phyloP scores from a whole-genome alignment of 345 rosid species.

The Pugionium cornutum region DNA sequence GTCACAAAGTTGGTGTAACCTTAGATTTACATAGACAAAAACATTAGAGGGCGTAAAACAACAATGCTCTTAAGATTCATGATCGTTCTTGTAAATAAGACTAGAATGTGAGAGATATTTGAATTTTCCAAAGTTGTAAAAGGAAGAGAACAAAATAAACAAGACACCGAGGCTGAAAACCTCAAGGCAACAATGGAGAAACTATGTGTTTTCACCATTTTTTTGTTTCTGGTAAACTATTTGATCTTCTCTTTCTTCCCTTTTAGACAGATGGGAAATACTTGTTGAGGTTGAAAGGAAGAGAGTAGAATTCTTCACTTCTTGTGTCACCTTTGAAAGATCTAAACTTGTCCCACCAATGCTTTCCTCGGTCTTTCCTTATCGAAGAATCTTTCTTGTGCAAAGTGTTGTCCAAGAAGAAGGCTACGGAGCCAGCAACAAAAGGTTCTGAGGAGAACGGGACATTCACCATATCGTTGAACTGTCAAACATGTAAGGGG shows the following conservation, averaged over 20 bases:
- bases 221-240: constrained; percentile 23
- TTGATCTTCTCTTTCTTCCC: constrained; percentile 24
- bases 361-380: constrained; percentile 93
- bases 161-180: constrained; percentile 17
- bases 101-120: constrained; percentile 33
- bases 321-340: constrained; percentile 73
- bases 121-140: constrained; percentile 25
- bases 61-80: constrained; percentile 36
- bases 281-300: constrained; percentile 92
- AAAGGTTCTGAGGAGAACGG: constrained; percentile 93
- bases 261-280: constrained; percentile 89
- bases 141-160: constrained; percentile 31
- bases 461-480: constrained; percentile 88
- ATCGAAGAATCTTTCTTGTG: constrained; percentile 50
- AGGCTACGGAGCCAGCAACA: constrained; percentile 82
- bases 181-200: constrained; percentile 24
- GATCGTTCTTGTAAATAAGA: constrained; percentile 33
- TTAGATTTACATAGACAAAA: constrained; percentile 38
- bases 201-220: constrained; percentile 25
- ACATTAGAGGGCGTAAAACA: constrained; percentile 28
- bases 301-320: constrained; percentile 86
- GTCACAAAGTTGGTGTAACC: constrained; percentile 33
- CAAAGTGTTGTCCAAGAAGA: constrained; percentile 81
- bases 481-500: constrained; percentile 50
- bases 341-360: constrained; percentile 94